These are phyloP conservation scores for Hymenoscyphus fructigenus DNA, from an alignment of 2,329 filamentous ascomycete species.

Conservation along the genomic window DNA sequence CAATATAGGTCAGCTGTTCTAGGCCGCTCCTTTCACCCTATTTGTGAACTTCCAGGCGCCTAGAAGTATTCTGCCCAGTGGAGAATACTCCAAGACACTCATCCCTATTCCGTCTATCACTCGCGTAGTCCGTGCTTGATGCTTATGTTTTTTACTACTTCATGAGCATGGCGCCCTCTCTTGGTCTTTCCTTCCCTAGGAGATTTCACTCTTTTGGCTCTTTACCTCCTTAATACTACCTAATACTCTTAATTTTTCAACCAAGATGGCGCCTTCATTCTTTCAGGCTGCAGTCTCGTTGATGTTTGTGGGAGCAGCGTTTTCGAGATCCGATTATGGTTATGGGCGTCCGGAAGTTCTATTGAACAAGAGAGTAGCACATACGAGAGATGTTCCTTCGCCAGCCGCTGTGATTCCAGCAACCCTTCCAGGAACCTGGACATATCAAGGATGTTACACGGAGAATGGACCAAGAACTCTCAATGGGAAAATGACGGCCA, in stretches of 20 bases:
- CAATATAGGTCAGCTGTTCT: neutral
- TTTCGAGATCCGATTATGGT: conserved; percentile 3
- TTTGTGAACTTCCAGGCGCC: neutral
- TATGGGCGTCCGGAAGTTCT: conserved; percentile 7
- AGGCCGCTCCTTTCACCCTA: neutral
- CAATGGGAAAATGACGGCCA: conserved; percentile 18
- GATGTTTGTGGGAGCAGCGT: conserved; percentile 12
- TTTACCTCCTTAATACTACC: conserved; percentile 2
- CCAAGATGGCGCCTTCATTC: conserved; percentile 24
- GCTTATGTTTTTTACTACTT: conserved; percentile 3
- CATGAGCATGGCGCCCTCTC: neutral
- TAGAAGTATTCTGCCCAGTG: neutral
- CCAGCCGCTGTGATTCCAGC: conserved; percentile 14
- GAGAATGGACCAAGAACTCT: conserved; percentile 25
- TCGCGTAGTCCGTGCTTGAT: neutral
- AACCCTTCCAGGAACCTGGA: conserved; percentile 27
- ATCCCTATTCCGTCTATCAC: conserved; percentile 5
- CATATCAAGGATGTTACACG: conserved; percentile 30
- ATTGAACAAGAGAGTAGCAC: conserved; percentile 11
- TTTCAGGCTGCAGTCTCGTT: conserved; percentile 20
- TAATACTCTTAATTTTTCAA: conserved; percentile 6
- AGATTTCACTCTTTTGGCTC: neutral
- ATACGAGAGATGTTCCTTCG: neutral
- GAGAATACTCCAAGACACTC: conserved; percentile 14
- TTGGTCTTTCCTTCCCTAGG: neutral